Base-by-base conservation (phyloP, 140 eudicot species). In the Erigeron philadelphicus region DNA sequence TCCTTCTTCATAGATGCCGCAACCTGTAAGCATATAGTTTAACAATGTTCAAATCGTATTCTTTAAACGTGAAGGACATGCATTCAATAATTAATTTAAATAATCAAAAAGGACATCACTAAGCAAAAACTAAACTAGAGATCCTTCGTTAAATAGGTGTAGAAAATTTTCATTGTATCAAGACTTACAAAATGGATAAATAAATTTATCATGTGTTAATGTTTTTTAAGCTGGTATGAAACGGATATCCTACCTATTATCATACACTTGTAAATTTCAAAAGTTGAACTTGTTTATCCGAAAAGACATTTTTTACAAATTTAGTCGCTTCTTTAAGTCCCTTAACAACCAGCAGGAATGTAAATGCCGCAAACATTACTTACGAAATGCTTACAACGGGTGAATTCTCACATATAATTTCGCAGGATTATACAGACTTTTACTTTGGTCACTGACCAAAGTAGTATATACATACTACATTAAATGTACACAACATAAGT, bases 1-100 rank as follows among this genome's bases (percentile, higher is more conserved):
- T 90, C 97, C 79, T 85, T 90, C 67, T 81, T 90, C 93, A 85
- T 81, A 40, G 97, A 90, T 61, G 96, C 96, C 0, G 97, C 97
- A 58, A 90, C 96, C 97, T 90, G 82, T 61, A 55, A 21, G 47
- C 23, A 44, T 31, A 62, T 67, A 31, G 43, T 44, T 53, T 23
- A 11, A 63, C 63, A 50, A 44, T 8, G 64, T 52, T 40, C 38
- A 15, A 52, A 54, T 1, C 13, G 13, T 25, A 4, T 52, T 16
- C 16, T 52, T 38, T 25, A 15, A 44, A 56, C 10, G 21, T 70
- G 8, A 25, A 1, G 21, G 2, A 21, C 18, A 66, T 19, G 19
- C 50, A 45, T 45, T 45, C 50, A 12, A 2, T 52, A 52, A 52
- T 52, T 0, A 17, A 5, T 6, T 6, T 10, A 11, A 52, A 52